phyloP scores from a whole-genome alignment of 73 alveolate species.

The Stentor roeselii region DNA sequence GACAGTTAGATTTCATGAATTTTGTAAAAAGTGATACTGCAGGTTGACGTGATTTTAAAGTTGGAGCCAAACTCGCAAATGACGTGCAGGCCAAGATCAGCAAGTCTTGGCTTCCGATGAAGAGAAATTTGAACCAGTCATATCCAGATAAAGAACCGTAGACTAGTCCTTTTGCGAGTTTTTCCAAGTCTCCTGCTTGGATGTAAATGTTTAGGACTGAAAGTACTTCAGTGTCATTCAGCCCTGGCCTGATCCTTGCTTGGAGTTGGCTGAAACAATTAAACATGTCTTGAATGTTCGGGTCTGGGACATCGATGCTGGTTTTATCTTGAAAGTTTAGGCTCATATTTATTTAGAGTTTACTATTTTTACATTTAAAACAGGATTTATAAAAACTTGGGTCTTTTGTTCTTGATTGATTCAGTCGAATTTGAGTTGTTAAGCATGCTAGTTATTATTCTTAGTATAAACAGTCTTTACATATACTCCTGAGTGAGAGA shows the following conservation, averaged over 20 bases:
- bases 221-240: slow-evolving; percentile 1
- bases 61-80: background rate
- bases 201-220: background rate
- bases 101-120: background rate
- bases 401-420: too few relatives aligned
- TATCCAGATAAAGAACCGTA: background rate
- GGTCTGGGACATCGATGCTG: background rate
- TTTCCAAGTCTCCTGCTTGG: background rate
- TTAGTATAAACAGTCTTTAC: too few relatives aligned
- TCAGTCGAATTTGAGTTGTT: too few relatives aligned
- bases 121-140: background rate
- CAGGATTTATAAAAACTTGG: too few relatives aligned
- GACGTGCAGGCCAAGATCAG: background rate
- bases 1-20: background rate
- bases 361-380: too few relatives aligned
- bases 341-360: background rate
- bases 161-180: slow-evolving; percentile 17
- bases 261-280: background rate
- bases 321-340: background rate
- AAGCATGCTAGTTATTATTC: too few relatives aligned
- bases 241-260: background rate
- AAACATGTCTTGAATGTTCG: background rate
- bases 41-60: background rate
- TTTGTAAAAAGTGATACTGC: slow-evolving; percentile 1
- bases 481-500: background rate